Conservation (phyloP, 768 basidiomycete species). For the Calocybe gangraenosa region DNA sequence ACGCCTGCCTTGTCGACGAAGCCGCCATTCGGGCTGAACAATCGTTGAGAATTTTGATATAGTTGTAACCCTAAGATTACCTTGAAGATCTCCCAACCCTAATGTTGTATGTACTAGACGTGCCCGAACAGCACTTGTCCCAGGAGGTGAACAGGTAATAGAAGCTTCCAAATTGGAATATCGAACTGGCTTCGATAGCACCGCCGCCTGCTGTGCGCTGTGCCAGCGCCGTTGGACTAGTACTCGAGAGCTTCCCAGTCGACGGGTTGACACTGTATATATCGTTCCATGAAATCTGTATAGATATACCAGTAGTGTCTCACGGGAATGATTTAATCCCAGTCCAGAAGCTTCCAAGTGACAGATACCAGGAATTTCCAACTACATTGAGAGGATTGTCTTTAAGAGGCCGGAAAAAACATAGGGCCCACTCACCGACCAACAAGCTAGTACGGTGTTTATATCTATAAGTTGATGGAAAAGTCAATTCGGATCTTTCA, state of each 20-base stretch:
- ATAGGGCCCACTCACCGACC: constrained; percentile 3
- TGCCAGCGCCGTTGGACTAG: constrained; percentile 38
- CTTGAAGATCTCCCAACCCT: constrained; percentile 47
- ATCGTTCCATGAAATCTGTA: background rate
- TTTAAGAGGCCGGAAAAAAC: background rate
- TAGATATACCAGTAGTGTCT: no score
- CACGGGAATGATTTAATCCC: constrained; percentile 41
- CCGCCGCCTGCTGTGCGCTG: constrained; percentile 38
- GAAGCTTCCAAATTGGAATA: constrained; percentile 39
- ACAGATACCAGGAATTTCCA: constrained; percentile 41
- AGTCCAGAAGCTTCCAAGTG: constrained; percentile 53
- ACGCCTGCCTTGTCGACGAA: constrained; percentile 47
- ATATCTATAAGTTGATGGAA: background rate
- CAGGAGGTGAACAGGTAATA: constrained; percentile 58
- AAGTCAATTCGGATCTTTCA: no score
- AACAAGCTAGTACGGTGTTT: constrained; percentile 3
- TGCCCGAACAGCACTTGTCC: constrained; percentile 50
- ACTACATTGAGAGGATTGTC: background rate
- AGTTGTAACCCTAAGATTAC: constrained; percentile 17
- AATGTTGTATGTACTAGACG: constrained; percentile 55
- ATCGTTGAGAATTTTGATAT: constrained; percentile 12
- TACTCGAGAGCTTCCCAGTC: constrained; percentile 37
- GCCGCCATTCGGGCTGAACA: constrained; percentile 33
- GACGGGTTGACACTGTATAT: constrained; percentile 29
- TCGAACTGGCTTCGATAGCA: constrained; percentile 45